Base-by-base conservation (phyloP, 106 monocot genomes). In the Alisma plantagoaquatica region DNA sequence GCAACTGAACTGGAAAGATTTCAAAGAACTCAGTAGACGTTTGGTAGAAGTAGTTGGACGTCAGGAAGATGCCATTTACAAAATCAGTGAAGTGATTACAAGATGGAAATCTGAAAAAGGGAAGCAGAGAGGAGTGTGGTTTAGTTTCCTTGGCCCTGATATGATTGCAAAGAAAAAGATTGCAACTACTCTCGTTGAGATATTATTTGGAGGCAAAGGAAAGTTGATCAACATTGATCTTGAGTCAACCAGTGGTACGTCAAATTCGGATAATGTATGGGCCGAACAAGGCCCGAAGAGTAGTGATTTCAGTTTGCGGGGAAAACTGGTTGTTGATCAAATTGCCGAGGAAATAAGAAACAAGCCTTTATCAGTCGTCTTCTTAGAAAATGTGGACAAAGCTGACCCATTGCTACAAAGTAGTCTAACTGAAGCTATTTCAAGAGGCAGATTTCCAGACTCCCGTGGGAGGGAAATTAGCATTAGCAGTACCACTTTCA, bases 381-480 rank as follows among this genome's bases (percentile, higher is more conserved):
- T 82, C 43, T 68, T 98, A 17, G 89, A 98, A 56, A 89, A 90
- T 66, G 59, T 90, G 5, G 82, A 98, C 31, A 76, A 77, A 46
- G 89, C 89, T 23, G 96, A 98, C 66, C 54, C 70, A 19, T 33
- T 72, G 16, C 72, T 81, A 20, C 89, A 84, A 62, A 68, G 30
- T 3, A 74, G 76, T 49, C 73, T 98, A 41, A 61, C 60, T 4
- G 63, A 57, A 21, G 84, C 96, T 26, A 74, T 82, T 51, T 23
- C 38, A 12, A 79, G 70, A 1, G 89, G 96, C 12, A 81, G 73
- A 46, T 74, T 90, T 64, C 41, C 63, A 0, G 76, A 85, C 51
- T 84, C 81, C 2, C 49, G 69, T 31, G 73, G 80, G 26, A 76
- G 89, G 29, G 81, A 85, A 53, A 33, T 85, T 25, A 59, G 70